A percentile compares a stretch with the other conserved stretches of the same genome.
phyloP scores from a whole-genome alignment of 768 basidiomycete species.

The Calocybe cyanea region DNA sequence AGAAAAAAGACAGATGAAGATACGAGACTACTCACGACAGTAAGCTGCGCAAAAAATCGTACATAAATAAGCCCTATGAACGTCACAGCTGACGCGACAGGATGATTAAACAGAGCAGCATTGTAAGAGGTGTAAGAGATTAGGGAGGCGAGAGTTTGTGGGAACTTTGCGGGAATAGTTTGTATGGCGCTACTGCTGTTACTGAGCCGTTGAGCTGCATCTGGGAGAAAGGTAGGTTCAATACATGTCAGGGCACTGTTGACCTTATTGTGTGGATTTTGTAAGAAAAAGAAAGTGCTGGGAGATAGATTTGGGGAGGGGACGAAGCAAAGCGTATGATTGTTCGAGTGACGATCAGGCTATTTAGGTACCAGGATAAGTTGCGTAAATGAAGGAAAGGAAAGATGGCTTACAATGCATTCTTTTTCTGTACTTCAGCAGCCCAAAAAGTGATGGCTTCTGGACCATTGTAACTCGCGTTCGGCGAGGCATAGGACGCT shows the following conservation, averaged over 20 bases:
- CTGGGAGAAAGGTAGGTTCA: constrained; percentile 24
- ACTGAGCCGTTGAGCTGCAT: constrained; percentile 17
- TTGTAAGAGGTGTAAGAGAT: constrained; percentile 47
- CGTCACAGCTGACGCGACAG: constrained; percentile 51
- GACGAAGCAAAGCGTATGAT: constrained; percentile 19
- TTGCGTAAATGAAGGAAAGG: no score
- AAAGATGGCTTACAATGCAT: constrained; percentile 44
- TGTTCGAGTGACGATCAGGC: constrained; percentile 30
- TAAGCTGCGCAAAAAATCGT: constrained; percentile 33
- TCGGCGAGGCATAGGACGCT: constrained; percentile 31
- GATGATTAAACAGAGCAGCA: constrained; percentile 54
- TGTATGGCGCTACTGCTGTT: constrained; percentile 16
- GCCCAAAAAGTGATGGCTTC: constrained; percentile 46
- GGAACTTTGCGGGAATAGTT: constrained; percentile 42
- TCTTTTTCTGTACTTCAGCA: constrained; percentile 56
- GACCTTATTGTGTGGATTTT: constrained; percentile 25
- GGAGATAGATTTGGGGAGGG: no score
- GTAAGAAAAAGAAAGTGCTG: no score
- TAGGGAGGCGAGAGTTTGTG: constrained; percentile 45
- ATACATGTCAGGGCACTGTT: constrained; percentile 32
- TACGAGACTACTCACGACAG: constrained; percentile 26
- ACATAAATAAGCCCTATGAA: constrained; percentile 58
- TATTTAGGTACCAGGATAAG: no score
- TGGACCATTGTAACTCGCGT: constrained; percentile 43
- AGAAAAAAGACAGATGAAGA: no score